Base-by-base conservation (phyloP, 2,329 filamentous ascomycete species). In the Stachybotrys chlorohalonatus region DNA sequence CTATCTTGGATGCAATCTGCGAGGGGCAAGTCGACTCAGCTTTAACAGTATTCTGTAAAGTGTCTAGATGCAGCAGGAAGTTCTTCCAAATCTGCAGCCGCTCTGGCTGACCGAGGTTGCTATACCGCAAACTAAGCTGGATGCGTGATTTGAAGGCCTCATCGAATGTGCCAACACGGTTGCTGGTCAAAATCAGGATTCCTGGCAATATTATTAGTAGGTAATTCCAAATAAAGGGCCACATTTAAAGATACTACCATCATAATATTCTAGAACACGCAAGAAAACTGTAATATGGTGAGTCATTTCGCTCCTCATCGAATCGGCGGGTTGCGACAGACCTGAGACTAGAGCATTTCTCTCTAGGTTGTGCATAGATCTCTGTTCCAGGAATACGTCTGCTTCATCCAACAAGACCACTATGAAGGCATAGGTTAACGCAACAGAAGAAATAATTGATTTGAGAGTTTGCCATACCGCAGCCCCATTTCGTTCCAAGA, bases 251-350 rank as follows among this genome's bases (percentile, higher is more conserved):
- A 42, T 2, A 13, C 13, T 42, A 42, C 36, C 64, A 9, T 59
- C 56, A 54, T 67, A 68, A 54, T 67, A 68, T 49, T 67, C 66
- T 9, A 70, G 58, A 0, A 63, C 58, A 16, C 67, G 61, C 31
- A 70, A 54, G 49, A 70, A 68, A 0, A 70, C 68, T 54, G n/a
- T 42, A 42, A 42, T 13, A 9, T 9, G 3, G 36, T 42, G 36
- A 42, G 36, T 42, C 36, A 9, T 42, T 42, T 3, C n/a, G n/a
- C n/a, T n/a, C 13, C 36, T 42, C 9, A 2, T 42, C 13, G 8
- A 42, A 9, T 13, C 36, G 36, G 9, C 36, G 5, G 13, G 13
- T 42, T 13, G 13, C 15, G 16, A 53, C 55, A 51, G 52, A 60
- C 57, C 58, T 46, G 57, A 57, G 7, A 62, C 59, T 8, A 60